Evolutionary conservation across 768 basidiomycete species (phyloP).

Genomic region (Lentinula lateritia): DNA sequence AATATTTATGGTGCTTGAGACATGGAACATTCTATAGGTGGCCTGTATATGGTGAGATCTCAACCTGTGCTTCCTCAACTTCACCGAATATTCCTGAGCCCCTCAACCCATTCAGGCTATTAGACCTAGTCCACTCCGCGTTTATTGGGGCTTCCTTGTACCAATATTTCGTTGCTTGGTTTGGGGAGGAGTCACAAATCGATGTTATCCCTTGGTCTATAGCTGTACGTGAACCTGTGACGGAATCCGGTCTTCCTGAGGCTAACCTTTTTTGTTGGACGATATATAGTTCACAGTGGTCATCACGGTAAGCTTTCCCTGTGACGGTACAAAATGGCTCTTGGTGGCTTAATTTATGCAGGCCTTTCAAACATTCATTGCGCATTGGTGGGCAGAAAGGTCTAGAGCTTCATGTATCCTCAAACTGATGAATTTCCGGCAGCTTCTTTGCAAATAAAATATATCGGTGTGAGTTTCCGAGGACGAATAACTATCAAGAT

Average conservation of each 20-base stretch:
- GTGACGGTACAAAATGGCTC: neutral
- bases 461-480: neutral
- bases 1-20: neutral
- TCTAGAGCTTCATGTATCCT: neutral
- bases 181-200: neutral
- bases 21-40: neutral
- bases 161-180: constrained; percentile 1
- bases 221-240: neutral
- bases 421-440: neutral
- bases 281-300: constrained; percentile 1
- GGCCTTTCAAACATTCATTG: constrained; percentile 4
- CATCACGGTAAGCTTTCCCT: neutral
- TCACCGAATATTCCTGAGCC: no score
- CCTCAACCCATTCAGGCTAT: neutral
- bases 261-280: neutral
- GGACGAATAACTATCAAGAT: neutral
- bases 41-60: neutral
- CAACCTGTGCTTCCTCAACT: neutral
- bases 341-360: neutral
- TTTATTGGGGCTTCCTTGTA: constrained; percentile 2
- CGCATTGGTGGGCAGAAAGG: neutral
- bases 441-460: constrained; percentile 6
- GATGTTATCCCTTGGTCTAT: constrained; percentile 4
- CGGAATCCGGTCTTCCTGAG: neutral
- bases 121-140: constrained; percentile 2